Base-by-base conservation (phyloP, 306 rosid species). In the Quercus mongolica region DNA sequence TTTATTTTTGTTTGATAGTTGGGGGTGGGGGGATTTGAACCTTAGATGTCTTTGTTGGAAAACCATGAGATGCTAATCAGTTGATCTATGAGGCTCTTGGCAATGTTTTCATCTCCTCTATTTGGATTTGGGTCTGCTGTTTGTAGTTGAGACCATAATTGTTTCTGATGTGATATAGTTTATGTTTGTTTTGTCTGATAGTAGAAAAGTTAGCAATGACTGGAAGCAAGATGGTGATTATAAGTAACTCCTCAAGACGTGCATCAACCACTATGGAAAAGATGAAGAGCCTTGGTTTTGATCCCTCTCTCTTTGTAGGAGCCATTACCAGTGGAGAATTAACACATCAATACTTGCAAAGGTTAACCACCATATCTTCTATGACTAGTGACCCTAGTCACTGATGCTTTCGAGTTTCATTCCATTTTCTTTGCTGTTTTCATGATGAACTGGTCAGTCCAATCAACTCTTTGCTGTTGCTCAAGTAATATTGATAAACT, bases 191-290 rank as follows among this genome's bases (percentile, higher is more conserved):
- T 38, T 38, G 10, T 38, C 44, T 38, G 44, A 82, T 84, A 94
- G 99, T 95, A 83, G 89, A 91, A 79, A 91, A 83, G 73, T 80
- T 95, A 65, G 99, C 98, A 12, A 80, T 59, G 15, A 78, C 76
- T 71, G 99, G 99, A 59, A 92, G 91, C 57, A 95, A 95, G 86
- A 92, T 95, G 97, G 94, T 95, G 41, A 86, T 95, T 65, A 92
- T 92, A 74, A 95, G 99, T 79, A 95, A 95, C 79, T 95, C 99
- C n/a, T 95, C 99, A 8, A 91, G 99, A 84, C 95, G 99, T 17
- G 85, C 98, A 2, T 89, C 96, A 10, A 71, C 82, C 3, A 95
- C 98, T 21, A 85, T 95, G 84, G 97, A 92, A 57, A 95, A 95
- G 85, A 62, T 95, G 20, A 71, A 76, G 79, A 88, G 85, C 85